Conservation (phyloP, 306 rosid species). For the Luffa aegyptiaca region DNA sequence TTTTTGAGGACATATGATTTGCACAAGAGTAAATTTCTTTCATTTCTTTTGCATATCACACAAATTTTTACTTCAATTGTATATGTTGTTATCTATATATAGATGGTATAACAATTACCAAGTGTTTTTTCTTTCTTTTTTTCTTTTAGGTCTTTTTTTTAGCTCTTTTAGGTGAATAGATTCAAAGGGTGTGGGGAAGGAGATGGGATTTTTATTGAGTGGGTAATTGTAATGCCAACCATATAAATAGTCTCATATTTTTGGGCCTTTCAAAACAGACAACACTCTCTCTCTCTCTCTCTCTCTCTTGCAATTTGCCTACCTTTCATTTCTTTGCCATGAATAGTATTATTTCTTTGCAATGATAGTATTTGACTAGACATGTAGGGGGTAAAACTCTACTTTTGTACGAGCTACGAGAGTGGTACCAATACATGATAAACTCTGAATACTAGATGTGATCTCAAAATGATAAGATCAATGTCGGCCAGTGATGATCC, state of each 20-base stretch:
- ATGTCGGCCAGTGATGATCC: neutral
- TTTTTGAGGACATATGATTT: neutral
- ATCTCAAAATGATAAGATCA: neutral
- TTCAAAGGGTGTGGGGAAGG: neutral
- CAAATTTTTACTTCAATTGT: neutral
- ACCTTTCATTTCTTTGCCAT: neutral
- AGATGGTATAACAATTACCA: neutral
- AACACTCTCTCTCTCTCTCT: neutral
- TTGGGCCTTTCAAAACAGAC: neutral
- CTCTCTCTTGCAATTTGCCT: neutral
- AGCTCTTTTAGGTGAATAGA: neutral
- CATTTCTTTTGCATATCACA: neutral
- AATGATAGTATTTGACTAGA: neutral
- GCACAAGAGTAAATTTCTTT: neutral
- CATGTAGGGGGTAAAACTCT: neutral
- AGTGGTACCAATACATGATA: neutral
- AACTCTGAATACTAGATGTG: neutral
- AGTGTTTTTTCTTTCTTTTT: neutral
- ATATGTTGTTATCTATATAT: neutral
- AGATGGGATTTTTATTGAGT: neutral
- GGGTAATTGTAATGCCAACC: neutral
- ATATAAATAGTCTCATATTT: neutral
- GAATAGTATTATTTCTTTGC: neutral
- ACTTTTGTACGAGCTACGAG: neutral
- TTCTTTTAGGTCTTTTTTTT: neutral